Percentiles rank a stretch among this genome's conserved stretches.
Evolutionary conservation across 169 alveolate species (phyloP).

Genomic region (Cardiosporidium cionae): DNA sequence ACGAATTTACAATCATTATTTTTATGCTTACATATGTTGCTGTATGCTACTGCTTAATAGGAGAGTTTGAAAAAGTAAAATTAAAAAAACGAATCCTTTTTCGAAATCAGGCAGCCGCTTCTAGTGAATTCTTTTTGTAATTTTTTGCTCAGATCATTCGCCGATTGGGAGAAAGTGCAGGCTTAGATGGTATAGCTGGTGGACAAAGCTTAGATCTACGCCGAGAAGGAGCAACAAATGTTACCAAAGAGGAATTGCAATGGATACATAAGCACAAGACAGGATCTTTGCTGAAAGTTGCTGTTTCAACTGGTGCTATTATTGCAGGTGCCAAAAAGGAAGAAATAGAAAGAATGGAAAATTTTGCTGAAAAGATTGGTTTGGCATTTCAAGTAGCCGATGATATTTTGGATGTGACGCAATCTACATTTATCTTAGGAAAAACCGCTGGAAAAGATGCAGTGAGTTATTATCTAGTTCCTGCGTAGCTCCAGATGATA

Average conservation of each 20-base stretch:
- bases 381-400: slow-evolving; percentile 15
- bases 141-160: neutral
- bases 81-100: too few relatives aligned
- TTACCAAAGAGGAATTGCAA: neutral
- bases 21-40: too few relatives aligned
- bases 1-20: too few relatives aligned
- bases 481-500: too few relatives aligned
- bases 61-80: too few relatives aligned
- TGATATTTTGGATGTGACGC: slow-evolving; percentile 21
- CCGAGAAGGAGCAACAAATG: neutral
- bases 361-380: slow-evolving; percentile 3
- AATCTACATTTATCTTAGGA: slow-evolving; percentile 2
- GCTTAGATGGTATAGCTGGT: slow-evolving; percentile 5
- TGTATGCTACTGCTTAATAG: too few relatives aligned
- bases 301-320: slow-evolving; percentile 2
- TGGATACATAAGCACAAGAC: slow-evolving; percentile 16
- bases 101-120: too few relatives aligned
- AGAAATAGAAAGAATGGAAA: neutral
- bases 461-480: too few relatives aligned
- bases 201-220: neutral
- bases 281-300: slow-evolving; percentile 1
- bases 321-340: neutral
- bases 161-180: neutral
- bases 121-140: too few relatives aligned
- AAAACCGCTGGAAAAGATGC: slow-evolving; percentile 20